Base-by-base conservation (phyloP, 305 asterid species). In the Fraxinus xanthoxyloides region DNA sequence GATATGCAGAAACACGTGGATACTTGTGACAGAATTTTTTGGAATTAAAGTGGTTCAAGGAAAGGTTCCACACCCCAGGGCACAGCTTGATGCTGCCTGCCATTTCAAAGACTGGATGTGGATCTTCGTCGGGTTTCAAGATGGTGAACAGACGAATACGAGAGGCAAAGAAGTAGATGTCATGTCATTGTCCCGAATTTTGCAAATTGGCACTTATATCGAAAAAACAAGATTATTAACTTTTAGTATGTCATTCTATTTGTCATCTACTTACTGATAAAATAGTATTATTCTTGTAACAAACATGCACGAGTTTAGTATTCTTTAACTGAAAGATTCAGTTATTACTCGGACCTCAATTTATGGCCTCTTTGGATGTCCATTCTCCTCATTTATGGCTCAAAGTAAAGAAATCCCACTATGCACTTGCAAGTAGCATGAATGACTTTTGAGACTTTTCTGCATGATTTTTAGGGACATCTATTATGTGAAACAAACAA, bases 401-500 rank as follows among this genome's bases (percentile, higher is more conserved):
- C 36, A 4, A 51, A 51, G 61, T 17, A 51, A 17, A 1, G 61
- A 1, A 51, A 15, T 15, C 23, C 61, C 61, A 17, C 61, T 1
- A 0, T 13, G 56, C 56, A 46, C 75, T 61, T 36, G 4, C 79
- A 15, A 24, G 67, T 12, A 21, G 31, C 2, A 54, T 21, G 76
- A 5, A 59, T 19, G 78, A 72, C 46, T 26, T 24, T 12, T 31
- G 81, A 56, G 77, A 34, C 31, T 7, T 19, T 72, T 69, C 32
- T 54, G 85, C 82, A 23, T 65, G 77, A 72, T 76, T 83, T 24
- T 59, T 17, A 9, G 78, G 81, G 81, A 34, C 26, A 31, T 1
- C 32, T 82, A 76, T 69, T n/a, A 5, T 80, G 82, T 65, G 85
- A 73, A 24, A 65, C 38, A 70, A 82, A 56, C 12, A 7, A 69